Base-by-base conservation (phyloP, 1,284 basidiomycete species). In the Ceratobasidium sp. region DNA sequence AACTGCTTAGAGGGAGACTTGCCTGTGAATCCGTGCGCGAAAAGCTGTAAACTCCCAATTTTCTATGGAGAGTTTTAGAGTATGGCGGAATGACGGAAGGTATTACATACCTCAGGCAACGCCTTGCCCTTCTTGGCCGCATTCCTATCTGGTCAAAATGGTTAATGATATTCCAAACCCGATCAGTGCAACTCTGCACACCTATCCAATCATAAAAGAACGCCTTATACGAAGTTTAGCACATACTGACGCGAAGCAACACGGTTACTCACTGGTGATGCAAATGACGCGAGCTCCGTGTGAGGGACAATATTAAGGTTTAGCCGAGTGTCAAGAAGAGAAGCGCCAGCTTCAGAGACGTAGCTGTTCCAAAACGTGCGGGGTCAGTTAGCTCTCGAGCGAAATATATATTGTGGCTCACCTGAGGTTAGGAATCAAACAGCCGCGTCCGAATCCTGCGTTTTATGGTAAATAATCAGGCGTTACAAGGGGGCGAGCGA, bases 41-140 rank as follows among this genome's bases (percentile, higher is more conserved):
- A 97, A 73, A 90, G 90, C 80, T 98, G 95, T 88, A 96, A 92
- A 79, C 93, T 95, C 1, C 96, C 96, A 53, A 96, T 91, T 84
- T 97, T 96, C 73, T 72, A 29, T 17, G 31, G 8, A 5, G 41
- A 3, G 8, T 24, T 22, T 69, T 14, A 69, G 53, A 41, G 11
- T 48, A 60, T 9, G 48, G 47, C 15, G 9, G 19, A 33, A 8
- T 31, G 22, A 14, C 9, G 11, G 6, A 24, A 29, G 22, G 33
- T 27, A 24, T 31, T 17, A 19, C 67, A 22, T 60, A 59, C 67
- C 56, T 92, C 92, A 27, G 93, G 93, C 22, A 96, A 82, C 2
- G 87, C 86, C 78, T 93, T 94, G 17, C 91, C 91, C 79, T 95
- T 93, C 84, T 93, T 93, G 11, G 87, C 88, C 0, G 88, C 91